These are phyloP conservation scores for Coemansia sp. DNA, from an alignment of 192 early-diverging fungal genomes.

Conservation along the genomic window DNA sequence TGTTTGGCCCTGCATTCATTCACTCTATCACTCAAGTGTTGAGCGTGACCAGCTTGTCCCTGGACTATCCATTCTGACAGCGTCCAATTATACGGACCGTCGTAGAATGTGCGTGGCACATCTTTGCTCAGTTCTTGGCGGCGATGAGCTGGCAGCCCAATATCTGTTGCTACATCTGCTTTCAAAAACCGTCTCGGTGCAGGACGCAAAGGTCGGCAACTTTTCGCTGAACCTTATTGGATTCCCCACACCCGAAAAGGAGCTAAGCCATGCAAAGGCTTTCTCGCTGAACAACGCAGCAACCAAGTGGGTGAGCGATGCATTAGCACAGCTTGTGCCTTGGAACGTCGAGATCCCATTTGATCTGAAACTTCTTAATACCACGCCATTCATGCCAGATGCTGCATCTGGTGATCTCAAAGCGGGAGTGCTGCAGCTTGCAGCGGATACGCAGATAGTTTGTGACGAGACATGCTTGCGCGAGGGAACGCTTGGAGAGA, in stretches of 20 bases:
- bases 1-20: slow-evolving; percentile 51
- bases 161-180: slow-evolving; percentile 69
- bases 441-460: slow-evolving; percentile 59
- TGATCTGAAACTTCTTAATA: slow-evolving; percentile 63
- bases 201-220: slow-evolving; percentile 65
- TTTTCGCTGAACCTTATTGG: slow-evolving; percentile 68
- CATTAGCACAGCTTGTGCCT: slow-evolving; percentile 57
- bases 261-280: slow-evolving; percentile 3
- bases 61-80: slow-evolving; percentile 3
- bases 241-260: slow-evolving; percentile 24
- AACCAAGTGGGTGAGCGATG: slow-evolving; percentile 32
- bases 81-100: slow-evolving; percentile 16
- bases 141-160: slow-evolving; percentile 68
- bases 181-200: slow-evolving; percentile 52
- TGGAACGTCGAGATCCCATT: slow-evolving; percentile 64
- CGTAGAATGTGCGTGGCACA: slow-evolving; percentile 44
- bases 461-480: slow-evolving; percentile 72
- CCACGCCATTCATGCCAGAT: slow-evolving; percentile 58
- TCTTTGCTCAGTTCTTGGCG: slow-evolving; percentile 61
- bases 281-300: slow-evolving; percentile 36
- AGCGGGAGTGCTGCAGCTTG: slow-evolving; percentile 68
- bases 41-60: slow-evolving; percentile 13
- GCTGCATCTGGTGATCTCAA: slow-evolving; percentile 58
- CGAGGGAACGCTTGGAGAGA: slow-evolving; percentile 68
- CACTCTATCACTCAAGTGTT: slow-evolving; percentile 31